Percentiles rank a stretch among this genome's conserved stretches.
Conservation (phyloP, 176 grass and related monocot genomes). For the Avena eriantha region DNA sequence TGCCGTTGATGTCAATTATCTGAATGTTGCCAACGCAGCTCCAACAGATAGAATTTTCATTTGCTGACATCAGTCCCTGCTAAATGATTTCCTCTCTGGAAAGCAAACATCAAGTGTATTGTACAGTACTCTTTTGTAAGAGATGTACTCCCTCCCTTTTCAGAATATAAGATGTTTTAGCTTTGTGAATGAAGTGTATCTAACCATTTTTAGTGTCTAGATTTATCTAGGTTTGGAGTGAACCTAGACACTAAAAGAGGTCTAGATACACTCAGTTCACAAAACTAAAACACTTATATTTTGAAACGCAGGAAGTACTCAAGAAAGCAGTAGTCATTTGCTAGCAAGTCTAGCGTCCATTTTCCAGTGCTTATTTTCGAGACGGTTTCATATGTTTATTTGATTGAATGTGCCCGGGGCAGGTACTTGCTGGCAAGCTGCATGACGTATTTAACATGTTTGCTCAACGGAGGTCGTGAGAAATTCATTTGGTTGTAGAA, state of each 20-base stretch:
- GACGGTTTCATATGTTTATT: neutral
- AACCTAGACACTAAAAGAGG: too few relatives aligned
- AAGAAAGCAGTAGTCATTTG: neutral
- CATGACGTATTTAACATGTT: neutral
- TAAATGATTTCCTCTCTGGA: neutral
- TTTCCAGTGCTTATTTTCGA: neutral
- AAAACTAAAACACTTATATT: too few relatives aligned
- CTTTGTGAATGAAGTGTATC: too few relatives aligned
- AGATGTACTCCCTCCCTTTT: too few relatives aligned
- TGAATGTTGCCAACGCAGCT: conserved; percentile 59
- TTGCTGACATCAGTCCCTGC: conserved; percentile 43
- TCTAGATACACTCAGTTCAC: too few relatives aligned
- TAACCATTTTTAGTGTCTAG: too few relatives aligned
- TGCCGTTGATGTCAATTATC: conserved; percentile 78
- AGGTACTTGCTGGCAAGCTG: neutral
- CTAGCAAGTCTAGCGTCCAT: neutral
- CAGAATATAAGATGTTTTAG: too few relatives aligned
- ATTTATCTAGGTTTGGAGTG: too few relatives aligned
- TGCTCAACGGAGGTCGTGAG: neutral
- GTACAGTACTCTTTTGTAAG: neutral
- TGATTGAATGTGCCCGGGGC: neutral
- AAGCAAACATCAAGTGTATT: neutral
- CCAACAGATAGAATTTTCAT: conserved; percentile 66
- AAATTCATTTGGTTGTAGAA: too few relatives aligned
- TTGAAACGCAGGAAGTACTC: too few relatives aligned